These are phyloP conservation scores for Lasiosphaeriaceae sp. DNA, from an alignment of 495 filamentous ascomycete species.

Conservation along the genomic window DNA sequence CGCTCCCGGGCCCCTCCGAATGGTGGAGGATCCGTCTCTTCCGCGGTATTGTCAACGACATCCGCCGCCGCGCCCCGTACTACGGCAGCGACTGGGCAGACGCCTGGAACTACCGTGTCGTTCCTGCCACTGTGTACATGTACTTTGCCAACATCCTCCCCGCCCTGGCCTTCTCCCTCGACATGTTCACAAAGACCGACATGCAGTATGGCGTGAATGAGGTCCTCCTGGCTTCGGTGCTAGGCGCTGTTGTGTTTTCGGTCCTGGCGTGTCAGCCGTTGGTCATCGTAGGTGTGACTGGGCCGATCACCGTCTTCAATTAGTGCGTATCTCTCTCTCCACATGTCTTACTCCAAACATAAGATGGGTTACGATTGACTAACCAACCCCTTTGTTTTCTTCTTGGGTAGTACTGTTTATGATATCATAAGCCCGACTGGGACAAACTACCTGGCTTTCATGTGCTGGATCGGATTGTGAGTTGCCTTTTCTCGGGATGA, in stretches of 20 bases:
- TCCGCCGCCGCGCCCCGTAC: slow-evolving; percentile 67
- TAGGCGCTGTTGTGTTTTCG: slow-evolving; percentile 73
- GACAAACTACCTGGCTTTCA: slow-evolving; percentile 71
- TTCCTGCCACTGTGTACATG: slow-evolving; percentile 83
- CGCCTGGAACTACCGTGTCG: slow-evolving; percentile 80
- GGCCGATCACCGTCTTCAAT: slow-evolving; percentile 84
- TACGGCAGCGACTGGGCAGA: slow-evolving; percentile 78
- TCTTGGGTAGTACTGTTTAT: slow-evolving; percentile 59
- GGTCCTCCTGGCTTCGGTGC: slow-evolving; percentile 71
- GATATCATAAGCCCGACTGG: slow-evolving; percentile 71
- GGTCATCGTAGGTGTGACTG: slow-evolving; percentile 88
- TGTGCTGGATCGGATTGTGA: slow-evolving; percentile 79
- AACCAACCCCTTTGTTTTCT: slow-evolving; percentile 14
- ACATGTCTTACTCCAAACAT: not conserved
- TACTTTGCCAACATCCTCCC: slow-evolving; percentile 86
- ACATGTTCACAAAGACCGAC: slow-evolving; percentile 79
- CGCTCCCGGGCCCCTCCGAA: not conserved
- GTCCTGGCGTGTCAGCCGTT: slow-evolving; percentile 73
- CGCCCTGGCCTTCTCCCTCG: slow-evolving; percentile 76
- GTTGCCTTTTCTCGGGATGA: slow-evolving; percentile 15
- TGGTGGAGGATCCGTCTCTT: slow-evolving; percentile 63
- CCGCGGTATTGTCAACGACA: slow-evolving; percentile 70
- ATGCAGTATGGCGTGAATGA: slow-evolving; percentile 83
- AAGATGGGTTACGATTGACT: not conserved
- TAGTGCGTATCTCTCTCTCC: slow-evolving; percentile 44